Evolutionary conservation across 805 yeast genomes (phyloP).

Genomic region (Yarrowia sp.): DNA sequence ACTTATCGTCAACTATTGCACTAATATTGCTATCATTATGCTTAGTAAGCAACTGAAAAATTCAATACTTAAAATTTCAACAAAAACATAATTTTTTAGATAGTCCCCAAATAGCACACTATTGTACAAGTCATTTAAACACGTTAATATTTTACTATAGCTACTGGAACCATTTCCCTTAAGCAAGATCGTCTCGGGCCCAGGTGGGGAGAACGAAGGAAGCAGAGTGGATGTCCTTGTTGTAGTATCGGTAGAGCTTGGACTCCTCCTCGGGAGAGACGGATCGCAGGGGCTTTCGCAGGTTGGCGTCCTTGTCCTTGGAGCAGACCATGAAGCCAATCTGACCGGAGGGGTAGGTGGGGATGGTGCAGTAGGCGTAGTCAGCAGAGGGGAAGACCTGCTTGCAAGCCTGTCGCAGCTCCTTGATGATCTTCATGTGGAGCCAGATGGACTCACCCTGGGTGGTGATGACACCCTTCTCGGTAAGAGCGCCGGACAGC

Average conservation of each 20-base stretch:
- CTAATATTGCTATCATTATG: too few relatives aligned
- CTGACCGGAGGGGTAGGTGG: slow-evolving; percentile 97
- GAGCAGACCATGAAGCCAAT: slow-evolving; percentile 96
- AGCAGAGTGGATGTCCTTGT: slow-evolving; percentile 81
- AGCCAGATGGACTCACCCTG: slow-evolving; percentile 97
- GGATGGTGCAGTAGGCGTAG: slow-evolving; percentile 90
- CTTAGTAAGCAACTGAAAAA: not conserved
- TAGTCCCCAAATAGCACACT: not conserved
- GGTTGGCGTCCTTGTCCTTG: slow-evolving; percentile 71
- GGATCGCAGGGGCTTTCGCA: slow-evolving; percentile 72
- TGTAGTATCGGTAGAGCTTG: slow-evolving; percentile 80
- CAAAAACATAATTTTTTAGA: not conserved
- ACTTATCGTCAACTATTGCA: too few relatives aligned
- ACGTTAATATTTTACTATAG: slow-evolving; percentile 18
- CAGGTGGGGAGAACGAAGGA: slow-evolving; percentile 91
- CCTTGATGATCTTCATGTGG: slow-evolving; percentile 82
- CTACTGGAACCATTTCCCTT: slow-evolving; percentile 13
- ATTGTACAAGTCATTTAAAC: not conserved
- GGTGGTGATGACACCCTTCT: slow-evolving; percentile 87
- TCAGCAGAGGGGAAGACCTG: slow-evolving; percentile 91
- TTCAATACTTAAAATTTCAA: not conserved
- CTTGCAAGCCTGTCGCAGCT: slow-evolving; percentile 80
- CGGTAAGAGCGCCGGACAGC: slow-evolving; percentile 85
- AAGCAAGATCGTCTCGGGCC: slow-evolving; percentile 66
- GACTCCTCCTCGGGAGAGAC: slow-evolving; percentile 67